Base-by-base conservation (phyloP, 768 basidiomycete species). In the Podaxis rugospora region DNA sequence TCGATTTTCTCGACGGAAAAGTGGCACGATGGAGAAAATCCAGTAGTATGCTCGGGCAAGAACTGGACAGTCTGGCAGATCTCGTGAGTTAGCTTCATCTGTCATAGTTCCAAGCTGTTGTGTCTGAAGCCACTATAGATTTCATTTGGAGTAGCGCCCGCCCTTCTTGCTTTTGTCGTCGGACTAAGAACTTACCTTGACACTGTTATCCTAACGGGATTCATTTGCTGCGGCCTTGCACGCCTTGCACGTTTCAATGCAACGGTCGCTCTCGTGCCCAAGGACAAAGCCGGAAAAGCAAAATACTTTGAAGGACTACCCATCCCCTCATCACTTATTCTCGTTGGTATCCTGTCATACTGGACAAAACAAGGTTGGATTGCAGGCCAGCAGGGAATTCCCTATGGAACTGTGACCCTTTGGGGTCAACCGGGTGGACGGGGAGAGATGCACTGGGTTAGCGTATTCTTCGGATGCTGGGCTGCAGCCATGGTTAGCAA, bases 401-500 rank as follows among this genome's bases (percentile, higher is more conserved):
- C 92, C 14, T 80, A 81, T 66, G 92, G 93, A 13, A 83, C 83
- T n/a, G 70, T 88, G 36, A 87, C 83, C 5, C 69, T 92, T 13
- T 93, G 90, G 87, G 92, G 90, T 16, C 65, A 76, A 39, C 69
- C 76, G 35, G 92, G 89, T 11, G 88, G 88, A 9, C 82, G 86
- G 35, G 89, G 95, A 67, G 96, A 98, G 66, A 67, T 98, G 51
- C 97, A 99, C 73, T 75, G 84, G 40, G 86, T 87, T 44, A 87
- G 87, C 68, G 63, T 92, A 37, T 69, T 95, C n/a, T 93, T 94
- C 72, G 89, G 78, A 5, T 70, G 79, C 11, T 98, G 95, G 95
- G 96, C 91, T 7, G 89, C 94, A 14, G 90, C 92, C 51, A 98
- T 99, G 96, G 92, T 99, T 64, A 95, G 93, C 81, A 98, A 98